A percentile compares a stretch with the other conserved stretches of the same genome.
Conservation (phyloP, 495 filamentous ascomycete species). For the Talaromyces wortmannii region DNA sequence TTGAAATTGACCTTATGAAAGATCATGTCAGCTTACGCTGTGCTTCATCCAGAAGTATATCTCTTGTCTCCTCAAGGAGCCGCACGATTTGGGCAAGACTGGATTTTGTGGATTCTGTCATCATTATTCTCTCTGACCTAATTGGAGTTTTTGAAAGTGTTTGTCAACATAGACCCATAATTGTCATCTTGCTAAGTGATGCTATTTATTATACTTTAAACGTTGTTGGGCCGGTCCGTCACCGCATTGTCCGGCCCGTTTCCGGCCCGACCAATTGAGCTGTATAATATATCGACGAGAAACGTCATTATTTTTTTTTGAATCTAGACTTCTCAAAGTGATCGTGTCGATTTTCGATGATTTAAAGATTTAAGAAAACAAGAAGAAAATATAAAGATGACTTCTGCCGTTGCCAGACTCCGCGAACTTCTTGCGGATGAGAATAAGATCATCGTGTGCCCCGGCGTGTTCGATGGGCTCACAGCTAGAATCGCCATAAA, state of each 20-base stretch:
- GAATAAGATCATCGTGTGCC: constrained; percentile 30
- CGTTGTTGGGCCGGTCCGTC: background rate
- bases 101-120: background rate
- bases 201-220: background rate
- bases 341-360: too few relatives aligned
- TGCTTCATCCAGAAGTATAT: background rate
- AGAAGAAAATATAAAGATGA: background rate
- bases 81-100: background rate
- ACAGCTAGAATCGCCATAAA: constrained; percentile 51
- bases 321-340: too few relatives aligned
- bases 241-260: background rate
- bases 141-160: background rate
- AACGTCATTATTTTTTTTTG: too few relatives aligned
- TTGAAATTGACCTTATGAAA: background rate
- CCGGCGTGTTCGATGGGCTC: constrained; percentile 57
- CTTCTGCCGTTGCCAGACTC: constrained; percentile 4
- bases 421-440: constrained; percentile 7
- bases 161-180: too few relatives aligned
- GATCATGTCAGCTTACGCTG: background rate
- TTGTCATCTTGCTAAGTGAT: background rate
- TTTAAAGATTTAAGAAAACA: background rate
- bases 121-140: background rate
- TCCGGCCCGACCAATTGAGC: background rate
- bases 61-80: background rate
- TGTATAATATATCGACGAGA: background rate